Evolutionary conservation across 768 basidiomycete genomes (phyloP), one percentile per base, ranked within the genome.

Genomic region (Cystobasidium tubakii): DNA sequence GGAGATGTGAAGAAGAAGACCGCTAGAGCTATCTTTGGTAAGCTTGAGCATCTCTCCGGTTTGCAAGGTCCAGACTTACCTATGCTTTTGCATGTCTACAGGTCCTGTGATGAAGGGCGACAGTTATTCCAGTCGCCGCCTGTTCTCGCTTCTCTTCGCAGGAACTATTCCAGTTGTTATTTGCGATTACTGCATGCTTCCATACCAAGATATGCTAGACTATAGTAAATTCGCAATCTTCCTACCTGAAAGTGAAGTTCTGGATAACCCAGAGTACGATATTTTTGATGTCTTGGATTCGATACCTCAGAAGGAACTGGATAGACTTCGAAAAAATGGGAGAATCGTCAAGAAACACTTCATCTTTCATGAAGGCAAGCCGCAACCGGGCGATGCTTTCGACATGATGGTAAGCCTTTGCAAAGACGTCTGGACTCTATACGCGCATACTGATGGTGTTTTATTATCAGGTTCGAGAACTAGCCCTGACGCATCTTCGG

Each of bases 91-190:
- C 29, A 54, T 31, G 15, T 31, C 31, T 13, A 23, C 46, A 42
- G 66, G 66, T 43, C 66, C 66, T 23, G 66, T 67, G 19, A 43
- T 67, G 66, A 33, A 34, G 19, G 66, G 66, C n/a, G 66, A 67
- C 44, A 46, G 42, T 33, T 67, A 67, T 53, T 67, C 66, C 39
- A 46, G 42, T 27, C 42, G 66, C 19, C n/a, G 66, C 3, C 44
- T 67, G 15, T 67, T 67, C 50, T 67, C 66, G 2, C 66, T 67
- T 15, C 43, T 67, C 27, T 67, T 67, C 66, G 66, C 66, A 33
- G 66, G 66, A 3, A 67, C 66, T 25, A 67, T 67, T 46, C 66
- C 66, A 50, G 66, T 67, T 10, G 53, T 67, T 7, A 67, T 67
- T 10, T 46, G 66, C 44, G 66, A 67, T 54, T 33, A 31, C 21